Conservation (phyloP, 495 filamentous ascomycete species). For the Podospora pseudoanserina region DNA sequence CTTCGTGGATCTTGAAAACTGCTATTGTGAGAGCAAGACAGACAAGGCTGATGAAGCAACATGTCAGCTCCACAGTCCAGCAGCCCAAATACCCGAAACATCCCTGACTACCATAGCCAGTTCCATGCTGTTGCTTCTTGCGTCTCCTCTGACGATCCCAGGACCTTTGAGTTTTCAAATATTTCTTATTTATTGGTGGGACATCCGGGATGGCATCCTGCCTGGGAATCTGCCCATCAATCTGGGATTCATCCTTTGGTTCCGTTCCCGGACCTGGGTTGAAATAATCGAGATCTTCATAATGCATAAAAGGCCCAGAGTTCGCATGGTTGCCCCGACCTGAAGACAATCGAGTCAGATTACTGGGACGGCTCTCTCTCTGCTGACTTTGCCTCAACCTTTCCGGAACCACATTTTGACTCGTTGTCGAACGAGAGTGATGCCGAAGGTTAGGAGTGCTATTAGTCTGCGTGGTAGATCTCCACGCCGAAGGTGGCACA, state of each 20-base stretch:
- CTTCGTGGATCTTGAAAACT: conserved; percentile 40
- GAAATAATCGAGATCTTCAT: conserved; percentile 30
- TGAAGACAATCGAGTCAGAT: neutral
- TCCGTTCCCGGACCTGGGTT: conserved; percentile 9
- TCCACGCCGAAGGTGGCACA: neutral
- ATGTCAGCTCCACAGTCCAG: conserved; percentile 28
- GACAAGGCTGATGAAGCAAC: conserved; percentile 22
- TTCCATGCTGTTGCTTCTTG: neutral
- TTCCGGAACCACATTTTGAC: neutral
- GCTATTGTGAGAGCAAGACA: conserved; percentile 32
- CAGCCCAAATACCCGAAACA: conserved; percentile 3
- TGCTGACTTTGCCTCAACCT: neutral
- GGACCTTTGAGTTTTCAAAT: conserved; percentile 9
- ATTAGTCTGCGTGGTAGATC: neutral
- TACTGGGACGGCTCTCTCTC: neutral
- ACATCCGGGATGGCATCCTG: conserved; percentile 18
- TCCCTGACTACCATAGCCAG: neutral
- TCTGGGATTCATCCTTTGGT: conserved; percentile 19
- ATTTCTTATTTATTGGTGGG: conserved; percentile 1
- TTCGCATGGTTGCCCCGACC: neutral
- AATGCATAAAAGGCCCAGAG: conserved; percentile 32
- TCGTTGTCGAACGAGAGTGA: neutral
- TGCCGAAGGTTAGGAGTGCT: neutral
- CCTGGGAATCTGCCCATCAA: conserved; percentile 1
- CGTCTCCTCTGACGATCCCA: conserved; percentile 16